Evolutionary conservation across 495 filamentous ascomycete genomes (phyloP), one percentile per base, ranked within the genome.

Genomic region (Xylaria acuta): DNA sequence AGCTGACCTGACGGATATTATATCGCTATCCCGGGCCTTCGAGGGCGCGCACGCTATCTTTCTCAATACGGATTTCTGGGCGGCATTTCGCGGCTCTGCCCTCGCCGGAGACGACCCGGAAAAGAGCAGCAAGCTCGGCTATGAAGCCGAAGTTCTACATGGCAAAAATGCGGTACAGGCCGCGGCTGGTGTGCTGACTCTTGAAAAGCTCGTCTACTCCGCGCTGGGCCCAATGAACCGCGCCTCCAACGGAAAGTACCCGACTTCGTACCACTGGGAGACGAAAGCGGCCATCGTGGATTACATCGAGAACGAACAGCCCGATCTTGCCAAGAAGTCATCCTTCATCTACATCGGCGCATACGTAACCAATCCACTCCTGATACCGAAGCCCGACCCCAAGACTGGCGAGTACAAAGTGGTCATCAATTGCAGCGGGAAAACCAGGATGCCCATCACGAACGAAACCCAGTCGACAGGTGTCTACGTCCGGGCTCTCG

Each of bases 131-230:
- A 75, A 82, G 62, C 36, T 81, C 12, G 84, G 79, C 6, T 84
- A 77, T 54, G 78, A 85, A 6, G 43, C 67, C 7, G 86, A 88
- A 70, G 56, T 86, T 7, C 71, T 20, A 75, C 84, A 71, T 22
- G 73, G 73, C n/a, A 75, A 75, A 40, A 75, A 75, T 45, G 70
- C 73, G 5, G 73, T 63, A 27, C 43, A 68, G 49, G 86, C 81
- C 1, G 87, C 86, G 22, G 83, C 86, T 5, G 75, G 51, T 1
- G 70, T 84, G 1, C 79, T 79, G 11, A 83, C 82, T 6, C 81
- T 88, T n/a, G 79, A 85, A 59, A 78, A 82, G 22, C 79, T 87
- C 11, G 53, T 67, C 25, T 85, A 83, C 67, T 84, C 82, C 0
- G 80, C 80, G 1, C 73, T 85, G 5, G 77, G 75, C 0, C 77